A percentile compares a stretch with the other conserved stretches of the same genome.
phyloP scores from a whole-genome alignment of 169 alveolate genomes.

The Cryptosporidium ryanae region DNA sequence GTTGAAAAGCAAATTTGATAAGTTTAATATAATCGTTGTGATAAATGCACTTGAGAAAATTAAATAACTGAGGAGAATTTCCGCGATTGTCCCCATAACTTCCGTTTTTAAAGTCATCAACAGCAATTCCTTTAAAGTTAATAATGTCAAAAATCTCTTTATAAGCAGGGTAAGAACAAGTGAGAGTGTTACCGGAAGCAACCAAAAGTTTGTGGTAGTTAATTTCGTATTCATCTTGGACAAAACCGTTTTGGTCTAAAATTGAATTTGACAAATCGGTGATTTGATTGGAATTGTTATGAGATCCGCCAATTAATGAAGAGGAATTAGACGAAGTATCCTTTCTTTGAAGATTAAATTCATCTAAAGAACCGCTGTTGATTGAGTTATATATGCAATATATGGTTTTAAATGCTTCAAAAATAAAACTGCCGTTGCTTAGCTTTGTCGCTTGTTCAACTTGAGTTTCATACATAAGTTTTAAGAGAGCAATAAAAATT shows the following conservation, averaged over 20 bases:
- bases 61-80: neutral
- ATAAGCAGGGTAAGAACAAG: conserved; percentile 14
- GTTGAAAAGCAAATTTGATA: conserved; percentile 26
- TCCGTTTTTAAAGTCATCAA: neutral
- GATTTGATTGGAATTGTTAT: neutral
- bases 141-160: conserved; percentile 44
- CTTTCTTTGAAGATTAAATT: conserved; percentile 34
- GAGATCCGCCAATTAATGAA: neutral
- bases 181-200: conserved; percentile 18
- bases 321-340: conserved; percentile 9
- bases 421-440: conserved; percentile 1
- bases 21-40: conserved; percentile 11
- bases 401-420: conserved; percentile 62
- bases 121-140: neutral
- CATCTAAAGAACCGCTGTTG: neutral
- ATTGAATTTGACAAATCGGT: neutral
- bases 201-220: conserved; percentile 48
- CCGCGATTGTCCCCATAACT: neutral
- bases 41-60: neutral
- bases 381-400: conserved; percentile 18
- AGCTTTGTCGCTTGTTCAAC: conserved; percentile 5
- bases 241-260: conserved; percentile 4
- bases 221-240: conserved; percentile 66
- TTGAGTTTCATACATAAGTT: conserved; percentile 11
- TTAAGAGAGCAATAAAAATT: conserved; percentile 21